Base-by-base conservation (phyloP, 495 filamentous ascomycete genomes). In the Penicillium angulare region DNA sequence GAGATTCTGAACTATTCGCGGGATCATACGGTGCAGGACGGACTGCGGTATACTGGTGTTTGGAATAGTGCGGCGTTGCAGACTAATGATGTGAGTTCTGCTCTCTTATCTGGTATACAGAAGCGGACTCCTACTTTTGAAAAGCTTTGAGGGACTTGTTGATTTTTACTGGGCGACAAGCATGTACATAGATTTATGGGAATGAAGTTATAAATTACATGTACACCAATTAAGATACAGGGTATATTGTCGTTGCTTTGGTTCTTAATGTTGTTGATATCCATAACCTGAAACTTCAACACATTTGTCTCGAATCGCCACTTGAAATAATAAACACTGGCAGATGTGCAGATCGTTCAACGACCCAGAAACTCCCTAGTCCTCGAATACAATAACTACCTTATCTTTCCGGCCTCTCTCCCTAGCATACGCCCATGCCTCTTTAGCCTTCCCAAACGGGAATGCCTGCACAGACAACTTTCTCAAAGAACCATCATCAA, bases 21-120 rank as follows among this genome's bases (percentile, higher is more conserved):
- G 58, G 92, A 95, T 68, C 79, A 89, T 61, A 73, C 78, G 0
- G 84, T 95, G 9, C 79, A 79, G 45, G 90, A 95, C 60, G 90
- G 86, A 20, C 71, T 98, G 62, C 79, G 81, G 42, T 97, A 96
- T 73, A 93, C 90, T 10, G 75, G 78, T 7, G 76, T 92, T 1
- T 97, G 92, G 93, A 98, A 98, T 59, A 75, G 80, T 47, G 86
- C 83, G 3, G 85, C 86, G 52, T 59, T 97, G 50, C 92, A 97
- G 76, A 87, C 88, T 5, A 73, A 75, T 45, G 93, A 98, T 78
- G 75, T 96, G 7, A 64, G 79, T 55, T 71, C 76, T 41, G 91
- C 93, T 0, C 69, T 96, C 62, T 53, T 87, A 50, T 86, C 86
- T 6, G 89, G 88, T 2, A 63, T 96, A 45, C 75, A 87, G 73